Percentiles rank a stretch among this genome's conserved stretches.
phyloP scores from a whole-genome alignment of 768 basidiomycete species.

The Gymnopilus dilepis region DNA sequence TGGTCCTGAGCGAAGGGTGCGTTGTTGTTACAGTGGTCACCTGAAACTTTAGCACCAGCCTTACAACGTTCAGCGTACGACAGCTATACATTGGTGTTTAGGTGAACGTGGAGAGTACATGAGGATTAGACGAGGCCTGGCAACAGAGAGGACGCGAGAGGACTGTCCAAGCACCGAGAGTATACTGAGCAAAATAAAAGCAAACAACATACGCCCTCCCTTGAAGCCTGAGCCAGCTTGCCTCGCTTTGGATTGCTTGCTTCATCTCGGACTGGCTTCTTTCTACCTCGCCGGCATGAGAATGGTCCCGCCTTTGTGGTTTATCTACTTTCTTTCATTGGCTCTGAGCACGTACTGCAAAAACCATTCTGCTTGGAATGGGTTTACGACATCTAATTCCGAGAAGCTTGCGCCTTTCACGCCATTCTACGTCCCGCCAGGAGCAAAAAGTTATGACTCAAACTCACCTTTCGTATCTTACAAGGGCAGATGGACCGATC shows the following conservation, averaged over 20 bases:
- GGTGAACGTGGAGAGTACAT: no score
- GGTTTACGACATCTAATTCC: slow-evolving; percentile 58
- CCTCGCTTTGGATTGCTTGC: background rate
- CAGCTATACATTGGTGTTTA: no score
- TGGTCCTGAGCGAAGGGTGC: no score
- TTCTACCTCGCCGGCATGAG: background rate
- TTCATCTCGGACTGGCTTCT: background rate
- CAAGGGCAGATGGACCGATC: slow-evolving; percentile 61
- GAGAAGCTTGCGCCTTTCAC: slow-evolving; percentile 52
- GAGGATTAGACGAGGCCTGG: no score
- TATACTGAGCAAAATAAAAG: background rate
- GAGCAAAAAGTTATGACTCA: slow-evolving; percentile 74
- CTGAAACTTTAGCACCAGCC: no score
- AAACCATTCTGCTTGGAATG: slow-evolving; percentile 70
- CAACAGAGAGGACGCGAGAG: no score
- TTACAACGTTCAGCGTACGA: no score
- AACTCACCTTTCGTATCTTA: slow-evolving; percentile 70
- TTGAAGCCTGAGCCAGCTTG: background rate
- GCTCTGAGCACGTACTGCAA: slow-evolving; percentile 19
- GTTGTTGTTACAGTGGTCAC: no score
- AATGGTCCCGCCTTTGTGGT: background rate
- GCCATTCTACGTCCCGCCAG: slow-evolving; percentile 77
- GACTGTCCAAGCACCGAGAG: no score
- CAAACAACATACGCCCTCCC: background rate
- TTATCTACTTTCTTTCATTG: background rate